Evolutionary conservation across 257 asterid species (phyloP).

Genomic region (Solanum tacnaense): DNA sequence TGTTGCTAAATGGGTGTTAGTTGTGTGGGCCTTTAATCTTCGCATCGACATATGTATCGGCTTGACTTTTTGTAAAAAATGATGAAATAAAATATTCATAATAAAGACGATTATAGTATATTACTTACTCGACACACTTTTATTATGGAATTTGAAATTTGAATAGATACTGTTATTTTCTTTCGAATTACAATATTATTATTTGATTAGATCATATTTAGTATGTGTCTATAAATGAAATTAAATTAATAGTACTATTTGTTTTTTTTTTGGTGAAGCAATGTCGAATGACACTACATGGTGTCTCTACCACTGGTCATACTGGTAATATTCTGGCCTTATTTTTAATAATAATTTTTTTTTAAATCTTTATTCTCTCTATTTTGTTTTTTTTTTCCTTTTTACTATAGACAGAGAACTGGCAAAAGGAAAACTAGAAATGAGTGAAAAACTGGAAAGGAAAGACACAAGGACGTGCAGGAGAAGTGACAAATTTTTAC

Average conservation of each 20-base stretch:
- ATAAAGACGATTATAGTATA: too few species aligned
- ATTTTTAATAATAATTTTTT: too few species aligned
- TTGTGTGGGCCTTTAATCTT: background rate
- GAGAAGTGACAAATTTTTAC: background rate
- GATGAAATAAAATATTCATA: background rate
- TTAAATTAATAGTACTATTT: background rate
- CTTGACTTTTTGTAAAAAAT: too few species aligned
- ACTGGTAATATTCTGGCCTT: too few species aligned
- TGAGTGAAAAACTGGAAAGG: too few species aligned
- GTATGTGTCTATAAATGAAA: background rate
- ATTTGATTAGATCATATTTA: background rate
- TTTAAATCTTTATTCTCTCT: too few species aligned
- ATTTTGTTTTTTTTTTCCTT: too few species aligned
- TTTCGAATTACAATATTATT: background rate
- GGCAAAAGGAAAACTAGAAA: too few species aligned
- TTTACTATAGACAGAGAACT: too few species aligned
- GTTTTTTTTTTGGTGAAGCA: background rate
- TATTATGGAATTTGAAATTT: too few species aligned
- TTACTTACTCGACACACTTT: background rate
- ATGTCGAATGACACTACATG: background rate
- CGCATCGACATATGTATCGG: background rate
- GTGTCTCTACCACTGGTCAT: too few species aligned
- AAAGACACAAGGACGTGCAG: background rate
- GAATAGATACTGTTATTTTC: too few species aligned
- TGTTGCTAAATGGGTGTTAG: background rate